Evolutionary conservation across 768 basidiomycete genomes (phyloP).

Genomic region (Pleurotus salmoneostramineus): DNA sequence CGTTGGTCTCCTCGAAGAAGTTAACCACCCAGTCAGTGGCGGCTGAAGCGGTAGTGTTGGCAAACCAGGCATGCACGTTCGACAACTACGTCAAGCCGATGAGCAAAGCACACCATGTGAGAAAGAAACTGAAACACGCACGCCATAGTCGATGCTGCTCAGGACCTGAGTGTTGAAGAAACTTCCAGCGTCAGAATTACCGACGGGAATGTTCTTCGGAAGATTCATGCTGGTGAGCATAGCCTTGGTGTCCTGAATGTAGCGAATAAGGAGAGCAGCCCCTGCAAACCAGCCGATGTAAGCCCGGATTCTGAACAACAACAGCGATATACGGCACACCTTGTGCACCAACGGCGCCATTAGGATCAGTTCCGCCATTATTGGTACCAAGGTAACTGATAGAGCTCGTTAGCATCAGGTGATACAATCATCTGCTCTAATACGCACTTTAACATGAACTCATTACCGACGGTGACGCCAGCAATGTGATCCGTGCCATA

Average conservation of each 20-base stretch:
- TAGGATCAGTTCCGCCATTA: slow-evolving; percentile 48
- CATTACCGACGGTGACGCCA: slow-evolving; percentile 91
- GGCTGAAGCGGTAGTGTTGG: slow-evolving; percentile 59
- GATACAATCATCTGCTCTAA: slow-evolving; percentile 14
- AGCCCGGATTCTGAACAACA: neutral
- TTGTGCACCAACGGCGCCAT: slow-evolving; percentile 51
- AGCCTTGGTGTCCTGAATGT: slow-evolving; percentile 63
- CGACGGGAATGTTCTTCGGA: slow-evolving; percentile 60
- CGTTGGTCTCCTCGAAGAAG: slow-evolving; percentile 73
- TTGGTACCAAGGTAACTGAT: slow-evolving; percentile 50
- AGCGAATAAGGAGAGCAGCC: slow-evolving; percentile 55
- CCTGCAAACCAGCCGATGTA: slow-evolving; percentile 26
- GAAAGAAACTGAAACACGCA: slow-evolving; percentile 25
- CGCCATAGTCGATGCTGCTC: slow-evolving; percentile 63
- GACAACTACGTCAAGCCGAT: slow-evolving; percentile 50
- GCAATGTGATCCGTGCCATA: slow-evolving; percentile 75
- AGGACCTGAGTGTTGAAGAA: slow-evolving; percentile 77
- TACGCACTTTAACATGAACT: slow-evolving; percentile 76
- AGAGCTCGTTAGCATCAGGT: slow-evolving; percentile 3
- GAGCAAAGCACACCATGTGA: neutral
- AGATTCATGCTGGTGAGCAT: slow-evolving; percentile 56
- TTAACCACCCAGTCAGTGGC: slow-evolving; percentile 79
- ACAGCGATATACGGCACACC: slow-evolving; percentile 13
- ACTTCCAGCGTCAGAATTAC: slow-evolving; percentile 82
- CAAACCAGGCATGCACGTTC: slow-evolving; percentile 95